phyloP scores from a whole-genome alignment of 2,329 filamentous ascomycete species.

The Fusarium sp. region DNA sequence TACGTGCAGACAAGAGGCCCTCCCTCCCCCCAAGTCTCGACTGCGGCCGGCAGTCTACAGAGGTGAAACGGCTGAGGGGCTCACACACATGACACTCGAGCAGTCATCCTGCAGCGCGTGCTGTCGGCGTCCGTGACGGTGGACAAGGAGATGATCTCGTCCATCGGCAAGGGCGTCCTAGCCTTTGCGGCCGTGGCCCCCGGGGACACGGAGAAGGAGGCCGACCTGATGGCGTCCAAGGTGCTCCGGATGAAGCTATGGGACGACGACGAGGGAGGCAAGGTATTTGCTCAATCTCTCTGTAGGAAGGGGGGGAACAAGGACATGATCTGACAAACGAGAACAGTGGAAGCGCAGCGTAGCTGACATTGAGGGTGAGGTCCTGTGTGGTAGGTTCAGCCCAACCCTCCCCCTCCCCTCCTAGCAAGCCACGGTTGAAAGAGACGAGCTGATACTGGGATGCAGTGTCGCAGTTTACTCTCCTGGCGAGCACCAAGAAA shows the following conservation, averaged over 20 bases:
- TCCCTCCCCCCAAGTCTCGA: background rate
- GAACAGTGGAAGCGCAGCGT: slow-evolving; percentile 89
- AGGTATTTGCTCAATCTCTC: slow-evolving; percentile 54
- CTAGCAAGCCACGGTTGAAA: background rate
- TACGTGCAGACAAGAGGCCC: slow-evolving; percentile 17
- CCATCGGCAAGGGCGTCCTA: slow-evolving; percentile 88
- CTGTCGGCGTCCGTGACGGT: slow-evolving; percentile 96
- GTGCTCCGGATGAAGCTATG: slow-evolving; percentile 91
- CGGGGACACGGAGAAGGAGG: slow-evolving; percentile 90
- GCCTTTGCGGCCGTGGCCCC: slow-evolving; percentile 93
- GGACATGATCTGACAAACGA: slow-evolving; percentile 15
- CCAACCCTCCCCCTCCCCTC: background rate
- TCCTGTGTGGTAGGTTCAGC: slow-evolving; percentile 80
- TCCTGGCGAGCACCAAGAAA: slow-evolving; percentile 93
- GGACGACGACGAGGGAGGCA: slow-evolving; percentile 80
- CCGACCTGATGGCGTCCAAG: slow-evolving; percentile 83
- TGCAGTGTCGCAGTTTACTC: slow-evolving; percentile 94
- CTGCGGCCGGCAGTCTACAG: background rate
- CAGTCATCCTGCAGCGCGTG: slow-evolving; percentile 92
- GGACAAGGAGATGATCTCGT: slow-evolving; percentile 88
- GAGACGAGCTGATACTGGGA: slow-evolving; percentile 5
- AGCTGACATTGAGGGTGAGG: slow-evolving; percentile 86
- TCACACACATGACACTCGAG: slow-evolving; percentile 17
- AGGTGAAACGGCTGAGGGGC: slow-evolving; percentile 8
- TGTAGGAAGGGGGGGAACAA: slow-evolving; percentile 35